Evolutionary conservation across 2,329 filamentous ascomycete species (phyloP).

Genomic region (Paraconiothyrium brasiliense): DNA sequence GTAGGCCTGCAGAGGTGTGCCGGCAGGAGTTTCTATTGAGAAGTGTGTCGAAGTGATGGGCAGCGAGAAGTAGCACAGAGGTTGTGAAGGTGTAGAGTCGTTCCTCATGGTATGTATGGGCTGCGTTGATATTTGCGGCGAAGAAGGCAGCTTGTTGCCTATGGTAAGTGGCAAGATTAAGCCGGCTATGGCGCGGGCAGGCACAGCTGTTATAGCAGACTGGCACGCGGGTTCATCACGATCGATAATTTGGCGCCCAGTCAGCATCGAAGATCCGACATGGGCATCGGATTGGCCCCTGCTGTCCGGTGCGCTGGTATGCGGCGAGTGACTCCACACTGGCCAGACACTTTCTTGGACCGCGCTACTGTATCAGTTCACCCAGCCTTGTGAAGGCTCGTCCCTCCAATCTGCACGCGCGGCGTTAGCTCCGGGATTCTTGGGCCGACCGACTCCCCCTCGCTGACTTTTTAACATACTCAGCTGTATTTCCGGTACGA

Average conservation of each 20-base stretch:
- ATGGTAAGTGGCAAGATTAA: slow-evolving; percentile 1
- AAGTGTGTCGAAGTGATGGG: slow-evolving; percentile 39
- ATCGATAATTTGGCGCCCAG: slow-evolving; percentile 2
- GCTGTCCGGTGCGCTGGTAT: slow-evolving; percentile 2
- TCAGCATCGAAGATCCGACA: slow-evolving; percentile 1
- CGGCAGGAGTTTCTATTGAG: slow-evolving; percentile 44
- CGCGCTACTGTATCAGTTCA: slow-evolving; percentile 3
- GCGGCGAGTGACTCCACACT: slow-evolving; percentile 8
- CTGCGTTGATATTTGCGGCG: slow-evolving; percentile 5
- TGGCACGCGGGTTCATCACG: slow-evolving; percentile 8
- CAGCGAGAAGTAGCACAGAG: slow-evolving; percentile 47
- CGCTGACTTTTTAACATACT: background rate
- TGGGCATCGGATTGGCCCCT: background rate
- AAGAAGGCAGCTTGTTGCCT: slow-evolving; percentile 2
- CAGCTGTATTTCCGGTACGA: background rate
- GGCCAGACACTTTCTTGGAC: background rate
- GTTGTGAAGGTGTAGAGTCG: slow-evolving; percentile 20
- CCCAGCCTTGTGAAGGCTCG: background rate
- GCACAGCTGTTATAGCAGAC: slow-evolving; percentile 15
- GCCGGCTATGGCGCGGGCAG: slow-evolving; percentile 15
- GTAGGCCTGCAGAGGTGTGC: slow-evolving; percentile 34
- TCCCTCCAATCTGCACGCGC: background rate
- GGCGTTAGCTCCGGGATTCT: background rate
- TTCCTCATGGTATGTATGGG: slow-evolving; percentile 21
- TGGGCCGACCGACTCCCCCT: background rate